A percentile compares a stretch with the other conserved stretches of the same genome.
These are phyloP conservation scores for Nigrospora osmanthi DNA, from an alignment of 2,329 filamentous ascomycete species.

Conservation along the genomic window DNA sequence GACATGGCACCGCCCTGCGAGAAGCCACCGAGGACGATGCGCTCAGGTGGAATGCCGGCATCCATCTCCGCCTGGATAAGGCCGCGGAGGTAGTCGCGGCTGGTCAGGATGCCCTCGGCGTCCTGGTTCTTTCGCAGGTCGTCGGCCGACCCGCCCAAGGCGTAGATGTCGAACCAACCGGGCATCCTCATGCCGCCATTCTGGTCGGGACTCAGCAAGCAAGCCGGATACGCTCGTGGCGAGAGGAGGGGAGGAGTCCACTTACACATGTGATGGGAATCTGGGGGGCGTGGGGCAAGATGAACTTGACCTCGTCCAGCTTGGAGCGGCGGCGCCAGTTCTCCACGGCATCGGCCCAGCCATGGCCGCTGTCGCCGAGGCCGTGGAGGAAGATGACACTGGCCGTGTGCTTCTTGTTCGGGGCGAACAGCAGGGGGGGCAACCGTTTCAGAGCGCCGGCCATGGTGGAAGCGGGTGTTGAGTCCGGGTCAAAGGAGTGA, in stretches of 20 bases:
- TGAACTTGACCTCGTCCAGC: conserved; percentile 86
- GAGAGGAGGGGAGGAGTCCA: conserved; percentile 7
- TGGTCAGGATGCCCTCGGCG: conserved; percentile 65
- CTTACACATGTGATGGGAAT: conserved; percentile 80
- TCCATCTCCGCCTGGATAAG: conserved; percentile 77
- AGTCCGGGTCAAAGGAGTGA: conserved; percentile 2
- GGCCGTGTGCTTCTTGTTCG: conserved; percentile 61
- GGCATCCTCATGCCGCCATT: conserved; percentile 76
- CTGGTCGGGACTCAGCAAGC: conserved; percentile 28
- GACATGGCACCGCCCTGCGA: conserved; percentile 85
- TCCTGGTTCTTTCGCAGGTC: conserved; percentile 33
- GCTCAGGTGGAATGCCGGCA: conserved; percentile 70
- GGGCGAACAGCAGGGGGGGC: conserved; percentile 19
- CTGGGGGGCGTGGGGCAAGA: conserved; percentile 82
- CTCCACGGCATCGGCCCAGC: conserved; percentile 77
- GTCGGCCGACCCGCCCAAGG: conserved; percentile 17
- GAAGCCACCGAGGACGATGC: conserved; percentile 82
- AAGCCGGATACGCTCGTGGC: not conserved
- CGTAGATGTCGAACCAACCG: conserved; percentile 71
- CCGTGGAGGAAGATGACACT: conserved; percentile 94
- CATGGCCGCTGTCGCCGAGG: conserved; percentile 73
- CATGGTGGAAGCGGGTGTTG: conserved; percentile 3
- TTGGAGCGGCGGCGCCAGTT: conserved; percentile 75
- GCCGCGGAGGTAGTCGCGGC: conserved; percentile 66
- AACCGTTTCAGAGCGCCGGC: conserved; percentile 15